These are phyloP conservation scores for Mycena olivaceomarginata DNA, from an alignment of 768 basidiomycete genomes.

Conservation along the genomic window DNA sequence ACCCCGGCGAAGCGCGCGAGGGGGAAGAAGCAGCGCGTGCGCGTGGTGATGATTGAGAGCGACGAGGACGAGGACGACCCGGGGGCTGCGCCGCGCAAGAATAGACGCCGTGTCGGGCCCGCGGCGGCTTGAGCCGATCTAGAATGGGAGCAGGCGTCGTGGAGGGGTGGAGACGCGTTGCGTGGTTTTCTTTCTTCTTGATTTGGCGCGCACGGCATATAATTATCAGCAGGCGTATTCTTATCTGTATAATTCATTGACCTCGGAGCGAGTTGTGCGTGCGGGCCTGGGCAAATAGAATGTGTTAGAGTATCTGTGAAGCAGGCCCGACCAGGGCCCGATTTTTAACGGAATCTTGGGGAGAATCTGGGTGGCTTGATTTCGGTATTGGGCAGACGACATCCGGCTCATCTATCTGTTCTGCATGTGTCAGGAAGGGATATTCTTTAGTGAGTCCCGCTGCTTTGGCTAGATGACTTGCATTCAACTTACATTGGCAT, in stretches of 20 bases:
- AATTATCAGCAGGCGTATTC: background rate
- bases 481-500: no score
- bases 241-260: background rate
- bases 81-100: slow-evolving; percentile 48
- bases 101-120: background rate
- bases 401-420: no score
- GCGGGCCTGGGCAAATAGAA: no score
- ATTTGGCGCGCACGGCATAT: background rate
- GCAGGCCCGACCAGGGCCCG: no score
- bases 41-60: slow-evolving; percentile 45
- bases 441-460: no score
- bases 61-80: slow-evolving; percentile 58
- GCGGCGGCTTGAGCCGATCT: background rate
- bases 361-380: no score
- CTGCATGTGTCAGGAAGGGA: no score
- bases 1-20: slow-evolving; percentile 55
- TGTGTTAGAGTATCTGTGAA: no score
- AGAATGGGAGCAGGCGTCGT: background rate
- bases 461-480: no score
- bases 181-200: background rate
- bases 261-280: no score
- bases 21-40: slow-evolving; percentile 46
- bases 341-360: no score
- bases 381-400: no score
- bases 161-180: background rate